These are phyloP conservation scores for Emericellopsis terricola DNA, from an alignment of 495 filamentous ascomycete genomes.

Conservation along the genomic window DNA sequence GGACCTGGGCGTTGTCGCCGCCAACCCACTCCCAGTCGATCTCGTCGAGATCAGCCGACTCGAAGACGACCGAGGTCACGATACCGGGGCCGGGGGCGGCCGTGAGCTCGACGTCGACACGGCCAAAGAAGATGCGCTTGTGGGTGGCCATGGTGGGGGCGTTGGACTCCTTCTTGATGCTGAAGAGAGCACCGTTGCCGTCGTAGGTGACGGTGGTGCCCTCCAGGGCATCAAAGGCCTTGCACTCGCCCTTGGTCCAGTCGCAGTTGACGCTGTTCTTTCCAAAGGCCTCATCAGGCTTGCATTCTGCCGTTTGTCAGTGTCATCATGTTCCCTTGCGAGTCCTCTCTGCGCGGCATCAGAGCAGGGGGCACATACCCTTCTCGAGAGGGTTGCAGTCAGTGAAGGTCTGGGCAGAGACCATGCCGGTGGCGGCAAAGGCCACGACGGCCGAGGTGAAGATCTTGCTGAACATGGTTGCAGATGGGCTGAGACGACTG, in stretches of 20 bases:
- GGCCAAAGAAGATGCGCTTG: conserved; percentile 68
- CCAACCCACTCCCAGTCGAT: conserved; percentile 79
- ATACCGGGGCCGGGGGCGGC: conserved; percentile 49
- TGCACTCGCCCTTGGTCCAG: conserved; percentile 49
- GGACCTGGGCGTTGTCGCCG: conserved; percentile 41
- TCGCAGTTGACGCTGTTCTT: conserved; percentile 44
- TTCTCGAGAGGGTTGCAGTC: conserved; percentile 55
- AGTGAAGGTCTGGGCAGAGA: conserved; percentile 54
- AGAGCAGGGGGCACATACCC: conserved; percentile 25
- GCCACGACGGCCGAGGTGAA: conserved; percentile 18
- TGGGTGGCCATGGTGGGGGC: conserved; percentile 49
- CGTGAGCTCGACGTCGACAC: conserved; percentile 42
- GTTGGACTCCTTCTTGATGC: conserved; percentile 52
- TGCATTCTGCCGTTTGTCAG: conserved; percentile 37
- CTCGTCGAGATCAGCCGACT: conserved; percentile 81
- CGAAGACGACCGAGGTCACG: conserved; percentile 64
- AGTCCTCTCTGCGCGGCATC: conserved; percentile 4
- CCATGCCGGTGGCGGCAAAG: conserved; percentile 24
- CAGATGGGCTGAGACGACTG: conserved; percentile 1
- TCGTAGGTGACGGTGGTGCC: conserved; percentile 44
- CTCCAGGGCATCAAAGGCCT: conserved; percentile 46
- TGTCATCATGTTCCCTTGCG: not conserved
- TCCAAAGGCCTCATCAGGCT: conserved; percentile 56
- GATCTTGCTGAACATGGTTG: conserved; percentile 24
- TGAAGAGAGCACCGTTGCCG: conserved; percentile 51